A percentile compares a stretch with the other conserved stretches of the same genome.
phyloP scores from a whole-genome alignment of 228 moss, liverwort and hornwort species.

The Sphagnum magellanicum region DNA sequence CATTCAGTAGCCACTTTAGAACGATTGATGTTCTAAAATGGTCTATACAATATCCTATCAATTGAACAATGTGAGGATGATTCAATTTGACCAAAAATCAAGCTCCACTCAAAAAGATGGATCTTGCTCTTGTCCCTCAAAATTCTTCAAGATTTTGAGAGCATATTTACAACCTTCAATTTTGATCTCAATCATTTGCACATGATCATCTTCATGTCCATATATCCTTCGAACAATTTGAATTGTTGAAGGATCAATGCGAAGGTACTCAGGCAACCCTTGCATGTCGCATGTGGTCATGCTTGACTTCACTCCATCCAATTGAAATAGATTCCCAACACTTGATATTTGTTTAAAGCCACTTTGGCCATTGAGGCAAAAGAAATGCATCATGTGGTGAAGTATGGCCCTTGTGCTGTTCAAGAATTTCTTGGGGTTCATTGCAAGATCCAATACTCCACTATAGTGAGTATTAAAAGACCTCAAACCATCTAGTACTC shows the following conservation, averaged over 20 bases:
- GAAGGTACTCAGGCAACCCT: not conserved
- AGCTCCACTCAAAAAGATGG: not conserved
- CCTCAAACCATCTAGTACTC: not conserved
- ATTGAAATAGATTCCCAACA: not conserved
- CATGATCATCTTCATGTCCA: not conserved
- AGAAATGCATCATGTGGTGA: not conserved
- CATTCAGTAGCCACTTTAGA: not conserved
- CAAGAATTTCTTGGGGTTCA: not conserved
- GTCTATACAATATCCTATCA: not conserved
- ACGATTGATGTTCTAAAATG: not conserved
- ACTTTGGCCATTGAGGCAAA: not conserved
- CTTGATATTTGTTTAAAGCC: not conserved
- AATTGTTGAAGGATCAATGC: not conserved
- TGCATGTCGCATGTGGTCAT: not conserved
- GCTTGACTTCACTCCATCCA: not conserved
- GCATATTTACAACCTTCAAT: not conserved
- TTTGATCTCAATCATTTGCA: not conserved
- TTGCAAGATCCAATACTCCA: too few species aligned
- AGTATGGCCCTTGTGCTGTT: not conserved
- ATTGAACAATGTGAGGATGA: conserved; percentile 2
- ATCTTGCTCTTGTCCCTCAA: too few species aligned
- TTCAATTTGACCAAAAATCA: not conserved
- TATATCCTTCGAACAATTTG: not conserved
- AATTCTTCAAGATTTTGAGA: not conserved
- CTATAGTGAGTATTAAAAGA: not conserved